Evolutionary conservation across 78 protist species (phyloP).

Genomic region (Dictyostelium brefeldianum): DNA sequence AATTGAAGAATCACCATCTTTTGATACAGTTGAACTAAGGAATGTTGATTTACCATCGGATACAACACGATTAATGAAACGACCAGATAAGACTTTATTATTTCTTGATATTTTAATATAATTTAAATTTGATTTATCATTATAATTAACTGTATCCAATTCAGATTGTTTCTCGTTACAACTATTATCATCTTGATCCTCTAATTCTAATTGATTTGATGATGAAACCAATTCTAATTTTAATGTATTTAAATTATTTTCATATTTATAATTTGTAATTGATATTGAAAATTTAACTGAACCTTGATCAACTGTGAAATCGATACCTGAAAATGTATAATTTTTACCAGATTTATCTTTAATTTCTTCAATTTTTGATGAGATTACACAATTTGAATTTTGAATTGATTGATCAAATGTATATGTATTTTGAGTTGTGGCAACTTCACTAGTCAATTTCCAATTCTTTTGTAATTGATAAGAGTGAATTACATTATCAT

Average conservation of each 20-base stretch:
- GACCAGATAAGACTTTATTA: conserved; percentile 18
- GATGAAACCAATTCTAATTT: not conserved
- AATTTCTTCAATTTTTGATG: not conserved
- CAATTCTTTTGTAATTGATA: not conserved
- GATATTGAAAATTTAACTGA: conserved; percentile 11
- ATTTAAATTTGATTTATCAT: not conserved
- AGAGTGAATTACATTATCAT: not conserved
- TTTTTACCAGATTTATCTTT: not conserved
- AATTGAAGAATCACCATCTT: not conserved
- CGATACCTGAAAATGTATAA: not conserved
- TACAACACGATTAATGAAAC: conserved; percentile 18
- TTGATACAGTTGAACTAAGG: not conserved
- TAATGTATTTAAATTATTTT: not conserved
- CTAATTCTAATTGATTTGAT: not conserved
- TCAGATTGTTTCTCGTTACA: not conserved
- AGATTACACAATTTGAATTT: not conserved
- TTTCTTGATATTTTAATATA: conserved; percentile 21
- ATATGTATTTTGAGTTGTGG: not conserved
- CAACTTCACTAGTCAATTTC: no score
- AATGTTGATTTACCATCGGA: conserved; percentile 23
- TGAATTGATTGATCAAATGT: not conserved
- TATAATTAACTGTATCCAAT: not conserved
- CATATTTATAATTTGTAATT: not conserved
- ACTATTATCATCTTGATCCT: not conserved
- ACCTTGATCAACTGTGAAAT: not conserved